Conservation (phyloP, 2,329 filamentous ascomycete genomes). For the Pyrenophora graminea region DNA sequence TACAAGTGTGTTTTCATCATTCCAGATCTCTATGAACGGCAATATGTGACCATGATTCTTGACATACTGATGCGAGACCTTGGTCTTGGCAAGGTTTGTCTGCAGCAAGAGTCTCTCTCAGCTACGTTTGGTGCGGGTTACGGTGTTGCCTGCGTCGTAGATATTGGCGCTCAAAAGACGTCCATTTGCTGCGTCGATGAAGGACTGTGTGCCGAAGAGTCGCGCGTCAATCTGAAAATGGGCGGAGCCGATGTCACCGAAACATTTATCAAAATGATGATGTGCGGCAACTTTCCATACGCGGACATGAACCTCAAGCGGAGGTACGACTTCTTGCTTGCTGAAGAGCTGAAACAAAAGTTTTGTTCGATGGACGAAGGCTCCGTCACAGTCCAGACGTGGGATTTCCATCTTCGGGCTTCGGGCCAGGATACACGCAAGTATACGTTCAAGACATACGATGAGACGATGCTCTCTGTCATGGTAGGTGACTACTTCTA, state of each 20-base stretch:
- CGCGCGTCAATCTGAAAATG: slow-evolving; percentile 91
- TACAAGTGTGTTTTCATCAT: slow-evolving; percentile 98
- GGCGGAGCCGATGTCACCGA: slow-evolving; percentile 93
- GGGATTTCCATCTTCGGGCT: slow-evolving; percentile 87
- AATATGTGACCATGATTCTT: slow-evolving; percentile 82
- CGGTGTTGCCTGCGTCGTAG: slow-evolving; percentile 90
- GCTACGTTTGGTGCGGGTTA: slow-evolving; percentile 95
- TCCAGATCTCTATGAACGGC: slow-evolving; percentile 94
- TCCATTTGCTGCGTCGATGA: slow-evolving; percentile 97
- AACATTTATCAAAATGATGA: slow-evolving; percentile 96
- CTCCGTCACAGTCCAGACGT: slow-evolving; percentile 84
- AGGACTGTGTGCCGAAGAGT: slow-evolving; percentile 92
- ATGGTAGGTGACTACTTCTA: slow-evolving; percentile 57
- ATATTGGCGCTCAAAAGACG: slow-evolving; percentile 96
- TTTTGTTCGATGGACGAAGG: slow-evolving; percentile 89
- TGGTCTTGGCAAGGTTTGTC: slow-evolving; percentile 84
- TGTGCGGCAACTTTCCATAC: slow-evolving; percentile 95
- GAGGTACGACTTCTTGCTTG: slow-evolving; percentile 88
- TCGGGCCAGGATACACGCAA: slow-evolving; percentile 88
- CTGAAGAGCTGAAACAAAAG: slow-evolving; percentile 93
- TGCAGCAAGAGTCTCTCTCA: slow-evolving; percentile 94
- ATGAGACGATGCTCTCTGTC: slow-evolving; percentile 90
- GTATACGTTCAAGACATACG: slow-evolving; percentile 95
- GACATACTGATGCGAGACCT: slow-evolving; percentile 88
- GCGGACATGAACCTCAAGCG: slow-evolving; percentile 88